Conservation (phyloP, 345 rosid genomes). For the Eucalyptus albens region DNA sequence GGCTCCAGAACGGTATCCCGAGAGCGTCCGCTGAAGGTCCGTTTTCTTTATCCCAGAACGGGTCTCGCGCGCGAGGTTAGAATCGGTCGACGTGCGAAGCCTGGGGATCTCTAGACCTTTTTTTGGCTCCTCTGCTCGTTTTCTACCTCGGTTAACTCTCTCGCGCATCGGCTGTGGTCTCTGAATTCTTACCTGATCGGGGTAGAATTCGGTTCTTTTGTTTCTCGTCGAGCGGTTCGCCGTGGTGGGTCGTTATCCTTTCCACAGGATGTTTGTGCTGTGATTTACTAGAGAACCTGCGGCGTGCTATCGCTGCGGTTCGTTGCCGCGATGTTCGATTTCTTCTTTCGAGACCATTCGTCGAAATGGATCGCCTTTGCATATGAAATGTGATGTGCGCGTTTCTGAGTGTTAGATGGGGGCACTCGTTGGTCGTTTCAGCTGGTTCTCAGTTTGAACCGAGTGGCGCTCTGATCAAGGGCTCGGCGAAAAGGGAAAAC, state of each 20-base stretch:
- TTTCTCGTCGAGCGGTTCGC: background rate
- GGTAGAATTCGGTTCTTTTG: background rate
- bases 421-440: background rate
- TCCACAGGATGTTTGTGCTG: background rate
- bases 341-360: too few species aligned
- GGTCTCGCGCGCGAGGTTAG: background rate
- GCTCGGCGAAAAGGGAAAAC: background rate
- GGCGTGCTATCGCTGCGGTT: too few species aligned
- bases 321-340: too few species aligned
- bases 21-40: slow-evolving; percentile 39
- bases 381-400: background rate
- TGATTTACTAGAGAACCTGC: background rate
- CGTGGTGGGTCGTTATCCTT: background rate
- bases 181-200: background rate
- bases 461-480: rapidly evolving
- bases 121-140: rapidly evolving
- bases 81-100: background rate
- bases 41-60: background rate
- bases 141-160: background rate
- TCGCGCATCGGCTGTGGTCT: background rate
- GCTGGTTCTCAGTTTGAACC: background rate
- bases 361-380: background rate
- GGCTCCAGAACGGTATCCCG: slow-evolving; percentile 4
- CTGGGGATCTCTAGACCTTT: background rate
- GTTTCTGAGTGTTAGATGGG: background rate